Conservation (phyloP, 2,329 filamentous ascomycete species). For the Ophiocordyceps robertsii region DNA sequence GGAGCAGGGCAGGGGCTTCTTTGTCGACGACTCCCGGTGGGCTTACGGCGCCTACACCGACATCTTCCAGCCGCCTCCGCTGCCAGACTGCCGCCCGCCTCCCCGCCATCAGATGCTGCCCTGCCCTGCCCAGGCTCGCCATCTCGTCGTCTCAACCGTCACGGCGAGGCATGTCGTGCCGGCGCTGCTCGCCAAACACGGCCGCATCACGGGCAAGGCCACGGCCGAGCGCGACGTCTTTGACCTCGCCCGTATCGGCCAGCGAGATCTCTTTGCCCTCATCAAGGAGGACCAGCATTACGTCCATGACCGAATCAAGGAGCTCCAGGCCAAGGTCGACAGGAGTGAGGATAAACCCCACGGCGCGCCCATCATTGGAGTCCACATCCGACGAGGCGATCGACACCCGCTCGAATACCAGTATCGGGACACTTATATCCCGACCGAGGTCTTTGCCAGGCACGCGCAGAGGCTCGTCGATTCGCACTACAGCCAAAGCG, state of each 20-base stretch:
- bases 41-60: constrained; percentile 63
- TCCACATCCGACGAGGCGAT: constrained; percentile 74
- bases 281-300: constrained; percentile 52
- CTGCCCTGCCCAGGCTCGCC: constrained; percentile 62
- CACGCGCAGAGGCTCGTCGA: constrained; percentile 43
- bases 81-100: constrained; percentile 54
- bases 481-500: constrained; percentile 28
- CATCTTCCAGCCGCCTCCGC: constrained; percentile 57
- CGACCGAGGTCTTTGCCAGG: constrained; percentile 52
- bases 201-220: constrained; percentile 10
- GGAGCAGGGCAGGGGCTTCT: constrained; percentile 63
- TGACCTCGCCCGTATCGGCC: constrained; percentile 53
- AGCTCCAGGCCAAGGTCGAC: constrained; percentile 36
- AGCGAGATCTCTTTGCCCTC: constrained; percentile 62
- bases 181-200: constrained; percentile 26
- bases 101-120: constrained; percentile 65
- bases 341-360: constrained; percentile 26
- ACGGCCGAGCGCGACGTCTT: constrained; percentile 42
- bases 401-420: constrained; percentile 64
- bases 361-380: constrained; percentile 37
- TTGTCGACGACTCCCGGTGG: constrained; percentile 75
- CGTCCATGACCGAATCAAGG: constrained; percentile 41
- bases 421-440: constrained; percentile 67
- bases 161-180: constrained; percentile 55
- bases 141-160: constrained; percentile 59